Conservation (phyloP, 2,329 filamentous ascomycete genomes). For the Aotearoamyces nothofagi region DNA sequence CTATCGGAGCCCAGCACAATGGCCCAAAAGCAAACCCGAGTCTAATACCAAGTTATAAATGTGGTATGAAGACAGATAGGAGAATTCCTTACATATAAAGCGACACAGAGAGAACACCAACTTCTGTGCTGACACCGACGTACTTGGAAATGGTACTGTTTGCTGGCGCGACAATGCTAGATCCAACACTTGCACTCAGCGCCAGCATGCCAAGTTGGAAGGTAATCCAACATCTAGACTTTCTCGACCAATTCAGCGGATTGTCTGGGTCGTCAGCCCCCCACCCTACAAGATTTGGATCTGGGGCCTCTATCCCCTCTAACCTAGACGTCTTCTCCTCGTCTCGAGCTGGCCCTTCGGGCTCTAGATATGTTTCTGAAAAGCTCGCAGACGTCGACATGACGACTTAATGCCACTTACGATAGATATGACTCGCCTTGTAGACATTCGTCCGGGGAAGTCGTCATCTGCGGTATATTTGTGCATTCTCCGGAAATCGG, state of each 20-base stretch:
- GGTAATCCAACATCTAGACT: conserved; percentile 30
- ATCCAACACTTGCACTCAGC: conserved; percentile 30
- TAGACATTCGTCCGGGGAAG: too few species aligned
- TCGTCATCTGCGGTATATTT: too few species aligned
- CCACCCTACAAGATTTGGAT: too few species aligned
- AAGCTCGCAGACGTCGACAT: too few species aligned
- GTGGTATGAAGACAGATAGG: not conserved
- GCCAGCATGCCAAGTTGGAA: conserved; percentile 33
- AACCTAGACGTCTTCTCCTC: too few species aligned
- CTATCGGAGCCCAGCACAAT: conserved; percentile 48
- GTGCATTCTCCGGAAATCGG: too few species aligned
- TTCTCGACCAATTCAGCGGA: conserved; percentile 3
- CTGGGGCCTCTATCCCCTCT: too few species aligned
- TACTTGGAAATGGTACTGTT: conserved; percentile 26
- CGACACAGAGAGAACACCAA: conserved; percentile 27
- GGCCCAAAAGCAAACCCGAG: conserved; percentile 32
- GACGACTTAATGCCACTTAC: too few species aligned
- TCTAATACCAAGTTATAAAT: conserved; percentile 5
- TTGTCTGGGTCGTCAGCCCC: not conserved
- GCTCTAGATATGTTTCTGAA: too few species aligned
- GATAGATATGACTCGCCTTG: too few species aligned
- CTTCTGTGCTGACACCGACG: conserved; percentile 25
- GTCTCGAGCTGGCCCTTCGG: too few species aligned
- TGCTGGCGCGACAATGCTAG: conserved; percentile 34
- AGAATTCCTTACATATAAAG: conserved; percentile 25